Evolutionary conservation across 2,329 filamentous ascomycete genomes (phyloP), one percentile per base, ranked within the genome.

Genomic region (Penicillium sp.): DNA sequence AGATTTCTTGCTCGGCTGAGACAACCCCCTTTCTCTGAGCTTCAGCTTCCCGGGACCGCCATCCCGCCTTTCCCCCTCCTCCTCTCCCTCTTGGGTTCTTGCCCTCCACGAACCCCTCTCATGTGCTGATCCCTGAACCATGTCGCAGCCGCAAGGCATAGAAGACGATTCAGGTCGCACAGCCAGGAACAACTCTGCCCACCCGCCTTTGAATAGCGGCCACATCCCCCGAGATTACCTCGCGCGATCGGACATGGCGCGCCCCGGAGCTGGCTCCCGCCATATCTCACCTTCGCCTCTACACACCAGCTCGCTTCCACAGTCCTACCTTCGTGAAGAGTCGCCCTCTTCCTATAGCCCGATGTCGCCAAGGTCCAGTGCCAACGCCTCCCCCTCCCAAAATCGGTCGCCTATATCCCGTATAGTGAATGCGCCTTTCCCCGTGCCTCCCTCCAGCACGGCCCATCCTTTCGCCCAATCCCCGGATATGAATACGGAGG

Each of bases 201-300:
- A 57, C 37, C 43, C 57, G 18, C 44, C 57, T 46, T 42, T 47
- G 28, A 55, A 52, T 46, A 60, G 55, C 50, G 64, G 63, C 54
- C 55, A 70, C 29, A 68, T 69, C 45, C 63, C 68, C 44, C 63
- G 68, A 47, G 66, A 71, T 55, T 68, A 68, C 55, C 45, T 68
- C 46, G 53, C 64, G 46, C 63, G 63, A 54, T 59, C 66, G 39
- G 61, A 68, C 50, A 55, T 58, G 50, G 43, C 53, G 46, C 61
- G 54, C 52, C 51, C 60, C 25, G 56, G 52, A 44, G 44, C 58
- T 53, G 56, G 50, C 28, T 56, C 61, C 50, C 60, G 61, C 55
- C 64, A 66, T 54, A 59, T 59, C 46, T 59, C 56, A 39, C 62
- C 64, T 18, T 67, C 60, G 37, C 63, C 64, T 50, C 53, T 68